Evolutionary conservation across 805 yeast genomes (phyloP).

Genomic region (Lipomyces orientalis): DNA sequence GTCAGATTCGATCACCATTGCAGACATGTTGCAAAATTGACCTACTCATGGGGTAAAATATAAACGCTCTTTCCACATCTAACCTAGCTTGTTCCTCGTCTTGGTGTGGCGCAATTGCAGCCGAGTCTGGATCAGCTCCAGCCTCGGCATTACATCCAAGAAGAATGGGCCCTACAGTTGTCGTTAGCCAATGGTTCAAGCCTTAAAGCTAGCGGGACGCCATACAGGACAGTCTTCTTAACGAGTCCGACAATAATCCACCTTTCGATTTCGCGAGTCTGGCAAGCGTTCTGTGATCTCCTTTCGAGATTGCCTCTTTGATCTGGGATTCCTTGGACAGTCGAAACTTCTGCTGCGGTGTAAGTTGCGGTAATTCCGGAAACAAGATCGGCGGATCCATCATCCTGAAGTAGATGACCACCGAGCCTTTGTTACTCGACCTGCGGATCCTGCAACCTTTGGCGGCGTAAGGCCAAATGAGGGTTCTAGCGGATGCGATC

Average conservation of each 20-base stretch:
- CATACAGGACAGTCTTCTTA: constrained; percentile 29
- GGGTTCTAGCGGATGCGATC: too few relatives aligned
- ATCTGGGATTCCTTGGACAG: constrained; percentile 25
- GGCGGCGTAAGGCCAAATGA: neutral
- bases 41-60: constrained; percentile 46
- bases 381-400: constrained; percentile 24
- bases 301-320: constrained; percentile 14
- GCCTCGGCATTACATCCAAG: constrained; percentile 32
- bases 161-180: constrained; percentile 27
- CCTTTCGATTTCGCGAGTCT: constrained; percentile 31
- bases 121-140: constrained; percentile 22
- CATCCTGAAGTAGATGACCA: neutral
- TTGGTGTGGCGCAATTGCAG: constrained; percentile 56
- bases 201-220: neutral
- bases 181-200: neutral
- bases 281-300: constrained; percentile 21
- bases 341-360: constrained; percentile 9
- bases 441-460: neutral
- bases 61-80: constrained; percentile 78
- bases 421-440: neutral
- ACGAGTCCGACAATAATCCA: constrained; percentile 25
- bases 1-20: neutral
- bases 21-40: neutral
- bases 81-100: constrained; percentile 81
- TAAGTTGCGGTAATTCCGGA: constrained; percentile 10